Conservation (phyloP, 805 yeast species). For the Saccharomyces paradoxus region DNA sequence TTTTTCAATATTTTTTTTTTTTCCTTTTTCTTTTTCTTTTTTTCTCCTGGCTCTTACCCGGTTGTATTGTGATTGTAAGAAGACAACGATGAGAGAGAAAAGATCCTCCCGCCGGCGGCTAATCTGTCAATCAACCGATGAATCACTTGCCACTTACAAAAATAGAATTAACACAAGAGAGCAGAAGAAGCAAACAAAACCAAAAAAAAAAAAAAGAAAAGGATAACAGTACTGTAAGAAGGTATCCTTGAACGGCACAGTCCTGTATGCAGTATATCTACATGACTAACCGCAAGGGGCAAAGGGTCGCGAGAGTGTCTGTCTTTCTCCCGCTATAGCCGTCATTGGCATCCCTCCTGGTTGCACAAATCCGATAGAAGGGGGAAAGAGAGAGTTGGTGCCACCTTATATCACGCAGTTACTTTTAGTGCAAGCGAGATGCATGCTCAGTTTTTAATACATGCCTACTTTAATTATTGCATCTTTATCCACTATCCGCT, state of each 20-base stretch:
- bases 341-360: neutral
- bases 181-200: too few species aligned
- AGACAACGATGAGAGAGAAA: neutral
- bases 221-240: neutral
- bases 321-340: neutral
- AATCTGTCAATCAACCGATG: neutral
- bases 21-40: neutral
- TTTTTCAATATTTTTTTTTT: neutral
- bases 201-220: too few species aligned
- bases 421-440: neutral
- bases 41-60: neutral
- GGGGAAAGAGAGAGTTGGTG: neutral
- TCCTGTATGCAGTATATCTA: neutral
- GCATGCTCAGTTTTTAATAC: too few species aligned
- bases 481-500: neutral
- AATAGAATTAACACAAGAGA: neutral
- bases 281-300: neutral
- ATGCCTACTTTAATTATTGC: neutral
- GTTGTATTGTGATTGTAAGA: neutral
- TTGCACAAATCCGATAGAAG: neutral
- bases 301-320: neutral
- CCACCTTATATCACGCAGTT: neutral
- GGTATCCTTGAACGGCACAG: neutral
- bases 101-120: neutral
- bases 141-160: neutral